A percentile compares a stretch with the other conserved stretches of the same genome.
Evolutionary conservation across 805 yeast species (phyloP).

Genomic region (Pichia eremophila): DNA sequence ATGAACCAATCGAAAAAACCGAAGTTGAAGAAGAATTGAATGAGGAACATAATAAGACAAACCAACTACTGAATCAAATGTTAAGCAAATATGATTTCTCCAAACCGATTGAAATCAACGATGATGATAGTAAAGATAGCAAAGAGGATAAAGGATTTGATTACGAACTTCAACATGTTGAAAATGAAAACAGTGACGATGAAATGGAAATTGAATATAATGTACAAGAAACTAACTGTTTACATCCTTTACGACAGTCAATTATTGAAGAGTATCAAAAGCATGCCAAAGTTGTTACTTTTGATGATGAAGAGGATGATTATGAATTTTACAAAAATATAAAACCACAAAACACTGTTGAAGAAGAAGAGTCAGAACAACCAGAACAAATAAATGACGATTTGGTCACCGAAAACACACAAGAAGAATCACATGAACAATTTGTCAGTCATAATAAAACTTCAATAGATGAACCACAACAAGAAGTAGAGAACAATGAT

Average conservation of each 20-base stretch:
- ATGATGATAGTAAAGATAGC: slow-evolving; percentile 26
- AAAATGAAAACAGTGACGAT: slow-evolving; percentile 19
- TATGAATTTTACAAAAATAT: slow-evolving; percentile 16
- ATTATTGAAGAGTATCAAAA: slow-evolving; percentile 21
- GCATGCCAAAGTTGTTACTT: background rate
- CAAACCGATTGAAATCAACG: slow-evolving; percentile 29
- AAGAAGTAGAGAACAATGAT: too few relatives aligned
- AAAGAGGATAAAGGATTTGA: slow-evolving; percentile 20
- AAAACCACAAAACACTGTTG: slow-evolving; percentile 13
- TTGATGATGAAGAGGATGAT: slow-evolving; percentile 12
- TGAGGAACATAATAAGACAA: slow-evolving; percentile 37
- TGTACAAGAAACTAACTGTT: slow-evolving; percentile 18
- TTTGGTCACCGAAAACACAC: too few relatives aligned
- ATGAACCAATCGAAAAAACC: background rate
- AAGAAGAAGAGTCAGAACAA: slow-evolving; percentile 6
- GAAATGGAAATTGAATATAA: slow-evolving; percentile 11
- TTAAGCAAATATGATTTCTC: slow-evolving; percentile 44
- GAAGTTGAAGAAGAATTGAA: slow-evolving; percentile 23
- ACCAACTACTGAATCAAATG: slow-evolving; percentile 38
- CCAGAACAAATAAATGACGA: too few relatives aligned
- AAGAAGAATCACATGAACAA: too few relatives aligned
- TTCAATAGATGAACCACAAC: too few relatives aligned
- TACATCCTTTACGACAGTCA: slow-evolving; percentile 12
- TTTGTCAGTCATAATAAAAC: too few relatives aligned
- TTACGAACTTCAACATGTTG: slow-evolving; percentile 31